These are phyloP conservation scores for Aureobasidium vineae DNA, from an alignment of 2,329 filamentous ascomycete species.

Conservation along the genomic window DNA sequence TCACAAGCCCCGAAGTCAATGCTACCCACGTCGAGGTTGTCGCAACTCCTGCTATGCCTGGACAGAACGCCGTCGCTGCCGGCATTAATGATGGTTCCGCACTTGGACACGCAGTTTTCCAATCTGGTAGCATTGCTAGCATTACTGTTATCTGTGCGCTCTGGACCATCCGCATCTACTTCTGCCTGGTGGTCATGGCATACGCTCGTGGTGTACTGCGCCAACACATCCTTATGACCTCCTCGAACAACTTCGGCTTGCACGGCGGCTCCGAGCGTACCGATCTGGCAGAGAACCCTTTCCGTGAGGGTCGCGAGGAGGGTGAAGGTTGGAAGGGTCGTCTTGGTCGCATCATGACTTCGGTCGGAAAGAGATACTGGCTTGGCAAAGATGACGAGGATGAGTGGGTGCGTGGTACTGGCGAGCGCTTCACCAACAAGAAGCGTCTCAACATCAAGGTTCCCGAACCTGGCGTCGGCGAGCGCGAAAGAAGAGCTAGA, in stretches of 20 bases:
- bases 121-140: slow-evolving; percentile 68
- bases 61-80: slow-evolving; percentile 56
- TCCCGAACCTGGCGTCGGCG: slow-evolving; percentile 49
- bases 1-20: slow-evolving; percentile 61
- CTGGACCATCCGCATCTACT: slow-evolving; percentile 76
- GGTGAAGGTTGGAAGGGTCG: slow-evolving; percentile 77
- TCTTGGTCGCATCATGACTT: slow-evolving; percentile 75
- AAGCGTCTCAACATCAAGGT: slow-evolving; percentile 46
- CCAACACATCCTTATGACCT: slow-evolving; percentile 57
- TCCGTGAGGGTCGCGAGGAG: slow-evolving; percentile 66
- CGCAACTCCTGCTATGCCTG: slow-evolving; percentile 48
- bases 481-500: slow-evolving; percentile 60
- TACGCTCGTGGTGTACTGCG: slow-evolving; percentile 76
- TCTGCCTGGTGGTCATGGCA: slow-evolving; percentile 77
- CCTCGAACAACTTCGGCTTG: slow-evolving; percentile 35
- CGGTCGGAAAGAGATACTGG: slow-evolving; percentile 75
- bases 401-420: slow-evolving; percentile 66
- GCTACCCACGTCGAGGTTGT: slow-evolving; percentile 57
- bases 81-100: slow-evolving; percentile 40
- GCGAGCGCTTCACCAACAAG: slow-evolving; percentile 53
- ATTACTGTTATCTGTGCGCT: slow-evolving; percentile 72
- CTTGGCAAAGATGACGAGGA: slow-evolving; percentile 61
- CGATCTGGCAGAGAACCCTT: slow-evolving; percentile 63
- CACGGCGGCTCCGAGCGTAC: slow-evolving; percentile 44
- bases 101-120: slow-evolving; percentile 63